phyloP scores from a whole-genome alignment of 2,329 filamentous ascomycete genomes.

The Zarea fungicola region DNA sequence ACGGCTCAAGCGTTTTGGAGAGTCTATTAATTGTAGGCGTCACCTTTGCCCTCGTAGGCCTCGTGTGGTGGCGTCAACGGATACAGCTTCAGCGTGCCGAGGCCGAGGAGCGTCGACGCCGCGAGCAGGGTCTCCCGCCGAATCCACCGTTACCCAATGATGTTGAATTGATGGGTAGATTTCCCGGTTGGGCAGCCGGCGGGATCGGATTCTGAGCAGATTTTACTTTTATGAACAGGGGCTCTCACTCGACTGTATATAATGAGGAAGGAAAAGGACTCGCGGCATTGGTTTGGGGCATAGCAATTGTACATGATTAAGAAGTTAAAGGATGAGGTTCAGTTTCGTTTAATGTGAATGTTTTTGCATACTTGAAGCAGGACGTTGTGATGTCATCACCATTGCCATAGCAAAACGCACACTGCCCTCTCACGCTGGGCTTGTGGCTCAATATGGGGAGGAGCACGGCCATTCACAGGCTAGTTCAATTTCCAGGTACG shows the following conservation, averaged over 20 bases:
- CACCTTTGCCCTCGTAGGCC: slow-evolving; percentile 64
- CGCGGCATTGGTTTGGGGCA: not conserved
- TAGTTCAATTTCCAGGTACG: too few species aligned
- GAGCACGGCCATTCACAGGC: too few species aligned
- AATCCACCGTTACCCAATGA: slow-evolving; percentile 20
- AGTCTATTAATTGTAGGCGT: slow-evolving; percentile 78
- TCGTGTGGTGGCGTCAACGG: slow-evolving; percentile 77
- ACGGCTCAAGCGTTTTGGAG: slow-evolving; percentile 77
- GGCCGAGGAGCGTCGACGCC: slow-evolving; percentile 27
- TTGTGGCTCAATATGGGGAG: too few species aligned
- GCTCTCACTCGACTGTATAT: slow-evolving; percentile 1
- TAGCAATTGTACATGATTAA: slow-evolving; percentile 5
- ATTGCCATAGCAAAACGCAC: too few species aligned
- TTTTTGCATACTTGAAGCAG: too few species aligned
- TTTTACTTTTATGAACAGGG: not conserved
- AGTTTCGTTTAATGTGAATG: too few species aligned
- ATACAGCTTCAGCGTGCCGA: slow-evolving; percentile 53
- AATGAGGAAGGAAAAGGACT: not conserved
- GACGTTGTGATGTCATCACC: too few species aligned
- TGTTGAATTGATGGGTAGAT: slow-evolving; percentile 22
- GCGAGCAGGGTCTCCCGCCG: slow-evolving; percentile 27
- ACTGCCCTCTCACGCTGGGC: too few species aligned
- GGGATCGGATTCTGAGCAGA: slow-evolving; percentile 27
- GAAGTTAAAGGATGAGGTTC: not conserved
- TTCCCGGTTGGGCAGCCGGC: slow-evolving; percentile 33